Evolutionary conservation across 164 flowering plant genomes (phyloP), one percentile per base, ranked within the genome.

Genomic region (Warburgia ugandensis): DNA sequence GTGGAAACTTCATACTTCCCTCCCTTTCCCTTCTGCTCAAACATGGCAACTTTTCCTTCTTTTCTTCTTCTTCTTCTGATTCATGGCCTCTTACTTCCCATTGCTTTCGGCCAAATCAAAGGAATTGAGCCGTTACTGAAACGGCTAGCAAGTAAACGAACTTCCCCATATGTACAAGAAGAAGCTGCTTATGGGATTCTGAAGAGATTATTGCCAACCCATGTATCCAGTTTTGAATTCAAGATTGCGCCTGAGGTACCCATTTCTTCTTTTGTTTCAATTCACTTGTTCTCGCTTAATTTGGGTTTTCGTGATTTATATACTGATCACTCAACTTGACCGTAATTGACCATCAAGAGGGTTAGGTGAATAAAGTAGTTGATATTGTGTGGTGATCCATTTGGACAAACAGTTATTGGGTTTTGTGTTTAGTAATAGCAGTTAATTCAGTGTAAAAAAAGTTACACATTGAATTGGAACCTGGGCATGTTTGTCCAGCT

Each of bases 171-270:
- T 6, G 71, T 68, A 17, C 97, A 86, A 62, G 84, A 79, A 70
- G 61, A 77, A 53, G 94, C 97, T 37, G 94, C 81, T 9, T 70
- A 63, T 45, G 83, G 64, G 29, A 62, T 86, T 32, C 71, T 90
- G 29, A 47, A 48, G 39, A 80, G 95, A 68, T 58, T 86, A 65
- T 70, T 90, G 55, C 95, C 95, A 3, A 47, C 80, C 54, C 87
- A 90, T 69, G n/a, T 66, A 1, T 63, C 76, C 47, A 80, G 89
- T 52, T 90, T 90, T 62, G 63, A 74, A 5, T 77, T 90, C 59
- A 60, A 70, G 63, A 77, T 90, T 30, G 63, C 84, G 49, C 43
- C 86, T 43, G 77, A 75, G 80, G 47, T 38, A 11, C 2, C 31
- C 22, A 3, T n/a, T 25, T 36, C 3, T 16, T 2, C 56, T n/a